Base-by-base conservation (phyloP, 2,329 filamentous ascomycete species). In the Penicillium sumatraense region DNA sequence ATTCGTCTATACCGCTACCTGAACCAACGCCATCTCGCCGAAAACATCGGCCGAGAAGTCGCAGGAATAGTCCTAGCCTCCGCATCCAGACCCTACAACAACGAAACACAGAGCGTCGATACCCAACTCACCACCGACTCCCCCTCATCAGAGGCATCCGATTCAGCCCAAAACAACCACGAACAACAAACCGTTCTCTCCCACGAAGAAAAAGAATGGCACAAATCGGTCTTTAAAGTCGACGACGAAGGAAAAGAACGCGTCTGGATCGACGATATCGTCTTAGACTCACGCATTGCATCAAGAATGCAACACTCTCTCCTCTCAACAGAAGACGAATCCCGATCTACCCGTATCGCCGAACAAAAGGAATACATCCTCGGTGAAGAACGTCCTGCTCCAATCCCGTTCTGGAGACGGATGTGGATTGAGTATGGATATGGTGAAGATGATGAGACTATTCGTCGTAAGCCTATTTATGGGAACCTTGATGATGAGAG, bases 1-100 rank as follows among this genome's bases (percentile, higher is more conserved):
- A 89, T 87, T 61, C 88, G 95, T 57, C 81, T 98, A 57, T 89
- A 89, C 69, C 89, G 95, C 61, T 99, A 93, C 82, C 81, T 99
- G 57, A 96, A 89, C 72, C 88, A 74, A 58, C 89, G 95, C 51
- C 78, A 85, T 59, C 82, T 96, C n/a, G 93, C 93, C 60, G 93
- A 99, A 69, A 83, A 88, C 42, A 87, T 97, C 57, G 95, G 95
- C 49, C 88, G 90, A 38, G 87, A 97, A 61, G 91, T 96, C 16
- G 93, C 93, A 0, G 89, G 91, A 31, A 87, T 89, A 31, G 93
- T 96, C 56, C 85, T 97, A 33, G 78, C 78, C 26, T 68, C 72
- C n/a, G 66, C 67, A 31, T 67, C 67, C 51, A 68, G 77, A 38
- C 74, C 76, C 5, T 81, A 78, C 61, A 54, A 64, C n/a, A 67